phyloP scores from a whole-genome alignment of 2,329 filamentous ascomycete genomes.

The Colletotrichum aenigma region DNA sequence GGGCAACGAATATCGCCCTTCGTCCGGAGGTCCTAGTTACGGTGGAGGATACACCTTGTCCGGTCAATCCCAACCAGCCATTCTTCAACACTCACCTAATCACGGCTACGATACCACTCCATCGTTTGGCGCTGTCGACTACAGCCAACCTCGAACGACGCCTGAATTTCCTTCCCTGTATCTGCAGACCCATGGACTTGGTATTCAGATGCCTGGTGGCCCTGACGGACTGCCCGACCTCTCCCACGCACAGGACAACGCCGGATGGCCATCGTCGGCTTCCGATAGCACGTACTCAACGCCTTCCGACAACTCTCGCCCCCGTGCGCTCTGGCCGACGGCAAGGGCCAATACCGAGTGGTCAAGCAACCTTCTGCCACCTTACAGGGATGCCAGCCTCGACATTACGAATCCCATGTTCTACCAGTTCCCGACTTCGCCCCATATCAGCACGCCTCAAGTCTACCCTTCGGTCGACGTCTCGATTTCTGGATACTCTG shows the following conservation, averaged over 20 bases:
- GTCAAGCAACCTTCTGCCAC: conserved; percentile 29
- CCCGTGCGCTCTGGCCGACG: conserved; percentile 23
- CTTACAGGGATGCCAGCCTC: conserved; percentile 27
- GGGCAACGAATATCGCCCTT: conserved; percentile 17
- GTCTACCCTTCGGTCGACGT: conserved; percentile 40
- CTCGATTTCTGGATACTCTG: conserved; percentile 38
- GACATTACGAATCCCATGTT: conserved; percentile 30
- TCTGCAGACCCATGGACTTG: conserved; percentile 15
- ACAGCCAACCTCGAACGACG: conserved; percentile 20
- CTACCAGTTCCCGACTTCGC: conserved; percentile 32
- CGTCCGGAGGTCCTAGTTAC: conserved; percentile 14
- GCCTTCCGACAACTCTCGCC: conserved; percentile 41
- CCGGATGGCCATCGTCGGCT: conserved; percentile 49
- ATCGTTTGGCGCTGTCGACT: conserved; percentile 9
- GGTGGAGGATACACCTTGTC: conserved; percentile 15
- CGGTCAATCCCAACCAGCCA: neutral
- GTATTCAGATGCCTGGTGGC: conserved; percentile 1
- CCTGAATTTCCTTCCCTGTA: conserved; percentile 11
- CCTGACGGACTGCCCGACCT: conserved; percentile 17
- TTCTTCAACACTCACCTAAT: conserved; percentile 6
- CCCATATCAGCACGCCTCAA: conserved; percentile 27
- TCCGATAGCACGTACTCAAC: conserved; percentile 54
- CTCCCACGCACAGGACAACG: conserved; percentile 34
- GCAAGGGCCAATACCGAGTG: conserved; percentile 35
- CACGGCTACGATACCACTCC: conserved; percentile 1